Conservation (phyloP, 768 basidiomycete genomes). For the Podaxis sp. region DNA sequence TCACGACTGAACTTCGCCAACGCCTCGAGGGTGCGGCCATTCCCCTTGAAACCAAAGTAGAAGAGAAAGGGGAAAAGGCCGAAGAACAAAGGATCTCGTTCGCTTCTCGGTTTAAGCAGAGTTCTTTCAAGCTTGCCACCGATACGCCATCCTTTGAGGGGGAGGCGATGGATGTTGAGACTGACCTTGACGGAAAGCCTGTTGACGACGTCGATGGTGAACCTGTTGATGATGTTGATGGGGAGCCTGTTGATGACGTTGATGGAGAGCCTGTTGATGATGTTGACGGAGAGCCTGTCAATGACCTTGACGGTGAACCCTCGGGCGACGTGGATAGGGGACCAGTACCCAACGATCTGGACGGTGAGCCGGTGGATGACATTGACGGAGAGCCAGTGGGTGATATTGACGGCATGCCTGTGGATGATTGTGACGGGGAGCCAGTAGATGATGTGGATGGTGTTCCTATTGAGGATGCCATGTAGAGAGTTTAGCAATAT, state of each 20-base stretch:
- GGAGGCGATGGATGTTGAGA: background rate
- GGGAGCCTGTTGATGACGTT: constrained; percentile 19
- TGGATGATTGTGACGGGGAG: constrained; percentile 27
- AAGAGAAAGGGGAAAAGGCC: constrained; percentile 26
- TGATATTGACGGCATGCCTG: constrained; percentile 43
- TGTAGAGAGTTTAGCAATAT: constrained; percentile 23
- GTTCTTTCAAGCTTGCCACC: constrained; percentile 73
- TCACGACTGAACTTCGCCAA: constrained; percentile 68
- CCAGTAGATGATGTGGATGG: constrained; percentile 46
- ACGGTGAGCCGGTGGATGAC: constrained; percentile 43
- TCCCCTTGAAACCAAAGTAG: constrained; percentile 27
- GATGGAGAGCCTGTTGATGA: constrained; percentile 38
- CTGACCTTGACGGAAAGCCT: constrained; percentile 20
- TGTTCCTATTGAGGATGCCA: constrained; percentile 31
- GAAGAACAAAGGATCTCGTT: constrained; percentile 23
- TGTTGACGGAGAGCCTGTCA: constrained; percentile 37
- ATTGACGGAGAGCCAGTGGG: constrained; percentile 36
- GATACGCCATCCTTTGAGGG: constrained; percentile 20
- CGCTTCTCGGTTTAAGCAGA: constrained; percentile 72
- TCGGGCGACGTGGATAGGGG: constrained; percentile 31
- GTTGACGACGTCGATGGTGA: constrained; percentile 38
- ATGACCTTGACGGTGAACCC: constrained; percentile 54
- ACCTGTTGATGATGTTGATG: constrained; percentile 34
- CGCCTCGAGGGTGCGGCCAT: constrained; percentile 66
- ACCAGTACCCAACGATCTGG: constrained; percentile 26